Percentiles rank a stretch among this genome's conserved stretches.
Evolutionary conservation across 306 rosid genomes (phyloP).

Genomic region (Vigna nakashimae): DNA sequence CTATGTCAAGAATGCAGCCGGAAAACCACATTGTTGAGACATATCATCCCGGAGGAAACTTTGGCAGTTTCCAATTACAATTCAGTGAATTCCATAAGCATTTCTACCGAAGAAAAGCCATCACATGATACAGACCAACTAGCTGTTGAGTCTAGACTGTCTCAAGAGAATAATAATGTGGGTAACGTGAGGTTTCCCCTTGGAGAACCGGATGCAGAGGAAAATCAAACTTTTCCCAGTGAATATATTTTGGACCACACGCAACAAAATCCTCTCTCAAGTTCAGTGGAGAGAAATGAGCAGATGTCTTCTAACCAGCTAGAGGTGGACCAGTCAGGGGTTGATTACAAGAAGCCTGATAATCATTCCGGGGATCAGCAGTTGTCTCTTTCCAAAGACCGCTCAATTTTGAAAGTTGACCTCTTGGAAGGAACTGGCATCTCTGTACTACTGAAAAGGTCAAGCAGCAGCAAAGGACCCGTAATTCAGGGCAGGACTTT

Average conservation of each 20-base stretch:
- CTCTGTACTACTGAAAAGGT: conserved; percentile 80
- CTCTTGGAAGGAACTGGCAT: conserved; percentile 82
- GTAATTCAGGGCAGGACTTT: conserved; percentile 75
- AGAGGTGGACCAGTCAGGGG: conserved; percentile 48
- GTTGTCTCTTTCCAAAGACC: conserved; percentile 47
- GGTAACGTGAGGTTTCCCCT: conserved; percentile 47
- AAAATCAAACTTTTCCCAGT: conserved; percentile 46
- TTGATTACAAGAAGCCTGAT: conserved; percentile 38
- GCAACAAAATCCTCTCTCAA: conserved; percentile 50
- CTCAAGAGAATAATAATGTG: conserved; percentile 48
- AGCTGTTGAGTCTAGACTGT: conserved; percentile 47
- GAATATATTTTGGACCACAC: conserved; percentile 48
- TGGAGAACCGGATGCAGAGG: conserved; percentile 45
- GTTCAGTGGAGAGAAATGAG: conserved; percentile 49
- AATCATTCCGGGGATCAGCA: conserved; percentile 50
- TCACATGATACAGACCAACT: conserved; percentile 42
- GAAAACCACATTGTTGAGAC: conserved; percentile 51
- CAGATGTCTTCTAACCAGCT: conserved; percentile 43
- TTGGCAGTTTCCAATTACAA: conserved; percentile 45
- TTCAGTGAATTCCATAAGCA: conserved; percentile 34
- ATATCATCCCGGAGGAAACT: conserved; percentile 44
- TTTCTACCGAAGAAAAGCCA: conserved; percentile 48
- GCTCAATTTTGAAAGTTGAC: conserved; percentile 56
- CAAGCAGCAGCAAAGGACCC: conserved; percentile 80
- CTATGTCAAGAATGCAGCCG: conserved; percentile 71